These are phyloP conservation scores for Morella rubra DNA, from an alignment of 306 rosid species.

Conservation along the genomic window DNA sequence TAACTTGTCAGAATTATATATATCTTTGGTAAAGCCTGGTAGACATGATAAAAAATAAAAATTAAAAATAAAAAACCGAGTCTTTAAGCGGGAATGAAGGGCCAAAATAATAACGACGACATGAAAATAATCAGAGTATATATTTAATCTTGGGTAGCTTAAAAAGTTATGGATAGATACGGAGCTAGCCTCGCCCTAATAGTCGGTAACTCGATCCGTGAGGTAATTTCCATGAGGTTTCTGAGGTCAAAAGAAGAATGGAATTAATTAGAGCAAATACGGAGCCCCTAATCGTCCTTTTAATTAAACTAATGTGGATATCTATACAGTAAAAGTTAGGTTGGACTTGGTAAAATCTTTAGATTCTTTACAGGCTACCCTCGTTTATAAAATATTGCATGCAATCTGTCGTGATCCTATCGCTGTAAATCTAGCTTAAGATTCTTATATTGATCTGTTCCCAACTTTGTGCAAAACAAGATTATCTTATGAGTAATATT, in stretches of 20 bases:
- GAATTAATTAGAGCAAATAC: too few species aligned
- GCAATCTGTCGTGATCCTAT: too few species aligned
- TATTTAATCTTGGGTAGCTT: not conserved
- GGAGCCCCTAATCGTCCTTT: not conserved
- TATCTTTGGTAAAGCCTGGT: not conserved
- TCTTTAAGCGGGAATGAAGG: constrained; percentile 8
- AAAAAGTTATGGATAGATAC: not conserved
- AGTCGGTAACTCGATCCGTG: not conserved
- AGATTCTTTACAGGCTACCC: too few species aligned
- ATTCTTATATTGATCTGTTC: too few species aligned
- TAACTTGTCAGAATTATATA: not conserved
- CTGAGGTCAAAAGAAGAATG: not conserved
- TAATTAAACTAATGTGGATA: not conserved
- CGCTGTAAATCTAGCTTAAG: too few species aligned
- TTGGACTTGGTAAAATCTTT: not conserved
- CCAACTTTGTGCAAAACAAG: too few species aligned
- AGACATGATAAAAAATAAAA: too few species aligned
- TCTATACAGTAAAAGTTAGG: not conserved
- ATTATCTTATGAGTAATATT: too few species aligned
- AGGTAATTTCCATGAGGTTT: not conserved
- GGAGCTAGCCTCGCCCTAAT: not conserved
- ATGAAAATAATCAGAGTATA: not conserved
- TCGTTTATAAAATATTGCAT: too few species aligned
- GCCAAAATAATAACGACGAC: not conserved
- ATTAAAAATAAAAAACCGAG: not conserved